Evolutionary conservation across 345 rosid species (phyloP).

Genomic region (Microthlaspi erraticum): DNA sequence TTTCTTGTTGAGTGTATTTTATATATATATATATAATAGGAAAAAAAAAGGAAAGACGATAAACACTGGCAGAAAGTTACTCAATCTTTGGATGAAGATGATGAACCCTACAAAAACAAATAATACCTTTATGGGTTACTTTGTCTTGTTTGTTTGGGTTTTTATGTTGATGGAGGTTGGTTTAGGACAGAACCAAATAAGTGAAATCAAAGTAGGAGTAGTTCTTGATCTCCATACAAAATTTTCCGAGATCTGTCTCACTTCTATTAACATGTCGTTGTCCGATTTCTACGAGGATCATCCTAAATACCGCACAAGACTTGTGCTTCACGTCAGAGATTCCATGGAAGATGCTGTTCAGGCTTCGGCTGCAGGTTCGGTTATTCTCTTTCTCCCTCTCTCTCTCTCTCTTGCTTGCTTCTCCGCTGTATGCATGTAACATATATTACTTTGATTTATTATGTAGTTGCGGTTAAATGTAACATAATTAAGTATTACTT

Average conservation of each 20-base stretch:
- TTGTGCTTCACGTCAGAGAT: conserved; percentile 37
- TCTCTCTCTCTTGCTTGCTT: neutral
- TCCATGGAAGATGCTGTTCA: conserved; percentile 36
- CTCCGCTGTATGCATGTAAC: neutral
- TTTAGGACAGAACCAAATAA: conserved; percentile 14
- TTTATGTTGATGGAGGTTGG: conserved; percentile 21
- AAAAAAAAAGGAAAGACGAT: neutral
- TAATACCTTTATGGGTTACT: conserved; percentile 9
- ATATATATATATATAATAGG: neutral
- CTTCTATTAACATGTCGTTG: conserved; percentile 42
- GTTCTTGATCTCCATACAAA: conserved; percentile 45
- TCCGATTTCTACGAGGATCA: conserved; percentile 38
- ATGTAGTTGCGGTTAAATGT: too few relatives aligned
- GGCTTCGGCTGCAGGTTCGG: conserved; percentile 50
- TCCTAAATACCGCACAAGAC: conserved; percentile 38
- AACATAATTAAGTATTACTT: too few relatives aligned
- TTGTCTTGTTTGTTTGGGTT: neutral
- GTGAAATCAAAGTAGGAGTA: conserved; percentile 44
- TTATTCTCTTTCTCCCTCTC: neutral
- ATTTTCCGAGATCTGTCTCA: conserved; percentile 23
- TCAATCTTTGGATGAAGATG: conserved; percentile 15
- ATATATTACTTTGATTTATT: neutral
- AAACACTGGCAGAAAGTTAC: conserved; percentile 4
- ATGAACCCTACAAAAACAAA: conserved; percentile 5
- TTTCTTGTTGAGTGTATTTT: neutral